phyloP scores from a whole-genome alignment of 75 land plant species.

The Pseudotsuga menziesii region DNA sequence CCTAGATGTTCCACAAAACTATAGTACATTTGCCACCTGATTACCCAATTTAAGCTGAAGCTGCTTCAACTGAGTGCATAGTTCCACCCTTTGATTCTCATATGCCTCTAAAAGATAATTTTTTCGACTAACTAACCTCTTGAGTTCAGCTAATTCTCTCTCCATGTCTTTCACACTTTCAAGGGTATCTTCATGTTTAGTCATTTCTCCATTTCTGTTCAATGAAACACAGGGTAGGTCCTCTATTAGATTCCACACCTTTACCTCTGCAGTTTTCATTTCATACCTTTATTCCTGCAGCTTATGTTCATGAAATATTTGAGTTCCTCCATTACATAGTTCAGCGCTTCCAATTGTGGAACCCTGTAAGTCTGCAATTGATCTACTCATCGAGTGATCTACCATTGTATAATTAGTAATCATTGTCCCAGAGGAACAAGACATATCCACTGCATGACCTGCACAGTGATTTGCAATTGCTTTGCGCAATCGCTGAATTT shows the following conservation, averaged over 20 bases:
- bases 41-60: slow-evolving; percentile 53
- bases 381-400: slow-evolving; percentile 3
- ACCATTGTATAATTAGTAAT: neutral
- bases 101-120: slow-evolving; percentile 57
- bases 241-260: slow-evolving; percentile 13
- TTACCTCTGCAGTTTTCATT: slow-evolving; percentile 7
- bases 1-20: slow-evolving; percentile 3
- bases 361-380: neutral
- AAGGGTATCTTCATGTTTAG: slow-evolving; percentile 10
- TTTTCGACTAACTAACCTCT: slow-evolving; percentile 54
- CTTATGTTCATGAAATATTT: slow-evolving; percentile 9
- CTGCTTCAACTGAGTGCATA: slow-evolving; percentile 45
- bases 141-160: slow-evolving; percentile 48
- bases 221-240: slow-evolving; percentile 10
- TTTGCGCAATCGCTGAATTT: slow-evolving; percentile 65
- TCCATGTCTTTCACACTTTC: slow-evolving; percentile 45
- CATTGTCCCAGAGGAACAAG: neutral
- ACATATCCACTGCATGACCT: slow-evolving; percentile 2
- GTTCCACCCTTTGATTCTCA: slow-evolving; percentile 54
- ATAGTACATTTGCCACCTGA: slow-evolving; percentile 49
- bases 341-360: neutral
- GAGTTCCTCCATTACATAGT: neutral
- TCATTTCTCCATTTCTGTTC: slow-evolving; percentile 16
- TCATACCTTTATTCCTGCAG: slow-evolving; percentile 8
- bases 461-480: slow-evolving; percentile 65